Percentiles rank a stretch among this genome's conserved stretches.
phyloP scores from a whole-genome alignment of 257 asterid genomes.

The Oldenlandia corymbosa region DNA sequence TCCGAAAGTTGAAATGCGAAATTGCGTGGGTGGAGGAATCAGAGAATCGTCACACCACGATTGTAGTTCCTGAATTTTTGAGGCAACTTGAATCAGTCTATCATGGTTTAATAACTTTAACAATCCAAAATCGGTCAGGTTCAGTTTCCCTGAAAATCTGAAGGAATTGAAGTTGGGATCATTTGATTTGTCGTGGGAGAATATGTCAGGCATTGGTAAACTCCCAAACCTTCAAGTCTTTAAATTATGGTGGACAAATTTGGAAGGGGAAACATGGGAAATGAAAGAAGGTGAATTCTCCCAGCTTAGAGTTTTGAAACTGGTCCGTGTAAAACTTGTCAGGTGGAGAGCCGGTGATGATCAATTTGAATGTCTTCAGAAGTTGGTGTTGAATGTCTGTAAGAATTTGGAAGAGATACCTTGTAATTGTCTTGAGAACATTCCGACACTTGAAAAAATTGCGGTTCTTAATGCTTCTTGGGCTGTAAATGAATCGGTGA shows the following conservation, averaged over 20 bases:
- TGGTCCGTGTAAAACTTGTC: neutral
- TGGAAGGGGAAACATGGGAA: neutral
- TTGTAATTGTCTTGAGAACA: too few relatives aligned
- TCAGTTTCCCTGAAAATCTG: neutral
- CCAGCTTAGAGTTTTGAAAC: neutral
- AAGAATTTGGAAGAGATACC: neutral
- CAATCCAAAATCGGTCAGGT: neutral
- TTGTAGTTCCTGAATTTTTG: neutral
- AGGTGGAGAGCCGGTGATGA: neutral
- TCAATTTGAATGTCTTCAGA: neutral
- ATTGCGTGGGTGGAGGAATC: neutral
- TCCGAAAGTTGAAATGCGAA: neutral
- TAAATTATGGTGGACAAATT: neutral
- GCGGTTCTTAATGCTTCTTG: too few relatives aligned
- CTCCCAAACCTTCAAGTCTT: neutral
- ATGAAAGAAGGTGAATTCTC: neutral
- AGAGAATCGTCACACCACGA: too few relatives aligned
- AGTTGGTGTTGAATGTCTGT: neutral
- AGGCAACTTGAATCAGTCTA: too few relatives aligned
- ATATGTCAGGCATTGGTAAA: neutral
- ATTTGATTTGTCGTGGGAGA: neutral
- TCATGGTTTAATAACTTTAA: neutral
- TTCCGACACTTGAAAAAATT: too few relatives aligned
- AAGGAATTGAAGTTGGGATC: neutral
- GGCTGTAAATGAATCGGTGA: too few relatives aligned